These are phyloP conservation scores for Nicotiana obtusifolia DNA, from an alignment of 257 asterid species.

Conservation along the genomic window DNA sequence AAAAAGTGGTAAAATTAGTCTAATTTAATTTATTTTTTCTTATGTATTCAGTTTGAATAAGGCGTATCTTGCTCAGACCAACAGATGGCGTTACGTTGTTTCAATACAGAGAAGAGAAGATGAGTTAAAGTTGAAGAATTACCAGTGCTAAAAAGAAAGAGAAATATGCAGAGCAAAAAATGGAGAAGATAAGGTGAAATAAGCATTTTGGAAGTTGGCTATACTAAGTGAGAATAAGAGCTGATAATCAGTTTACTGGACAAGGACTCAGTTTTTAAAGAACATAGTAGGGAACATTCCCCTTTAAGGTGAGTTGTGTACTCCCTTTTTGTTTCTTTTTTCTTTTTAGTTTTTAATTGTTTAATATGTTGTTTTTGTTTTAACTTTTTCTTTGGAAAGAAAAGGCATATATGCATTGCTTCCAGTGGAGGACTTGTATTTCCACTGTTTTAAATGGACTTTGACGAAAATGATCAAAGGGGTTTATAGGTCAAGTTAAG, in stretches of 20 bases:
- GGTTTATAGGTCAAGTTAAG: neutral
- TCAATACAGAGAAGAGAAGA: neutral
- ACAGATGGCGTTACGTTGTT: too few species aligned
- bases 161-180: constrained; percentile 27
- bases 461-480: neutral
- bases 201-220: constrained; percentile 26
- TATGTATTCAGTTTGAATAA: too few species aligned
- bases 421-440: constrained; percentile 34
- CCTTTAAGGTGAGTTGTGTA: neutral
- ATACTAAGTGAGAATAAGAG: neutral
- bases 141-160: constrained; percentile 38
- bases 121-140: neutral
- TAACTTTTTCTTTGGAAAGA: constrained; percentile 16
- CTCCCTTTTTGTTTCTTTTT: constrained; percentile 15
- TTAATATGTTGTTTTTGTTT: neutral
- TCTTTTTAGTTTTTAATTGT: neutral
- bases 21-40: neutral
- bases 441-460: neutral
- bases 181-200: constrained; percentile 11
- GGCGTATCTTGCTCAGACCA: too few species aligned
- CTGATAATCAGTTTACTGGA: neutral
- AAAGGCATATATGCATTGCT: constrained; percentile 53
- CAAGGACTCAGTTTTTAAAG: constrained; percentile 21
- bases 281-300: neutral
- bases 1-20: neutral